Evolutionary conservation across 306 rosid species (phyloP), one percentile per base, ranked within the genome.

Genomic region (Castanea crenata): DNA sequence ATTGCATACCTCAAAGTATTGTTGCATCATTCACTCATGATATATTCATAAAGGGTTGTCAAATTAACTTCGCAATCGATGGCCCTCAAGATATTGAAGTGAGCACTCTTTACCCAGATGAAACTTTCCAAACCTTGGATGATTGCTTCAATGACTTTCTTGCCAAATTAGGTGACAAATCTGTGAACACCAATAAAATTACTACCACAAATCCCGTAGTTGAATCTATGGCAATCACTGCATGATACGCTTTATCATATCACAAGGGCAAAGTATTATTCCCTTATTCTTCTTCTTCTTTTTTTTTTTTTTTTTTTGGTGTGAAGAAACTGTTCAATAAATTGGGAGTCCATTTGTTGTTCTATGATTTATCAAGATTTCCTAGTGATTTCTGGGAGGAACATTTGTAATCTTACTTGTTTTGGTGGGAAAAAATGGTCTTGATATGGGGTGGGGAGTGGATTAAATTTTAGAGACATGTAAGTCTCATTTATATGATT

Each of bases 11-110:
- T 0, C 58, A 76, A 55, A 92, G 97, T n/a, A 2, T 92, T 14
- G 97, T 92, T 63, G 97, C 97, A 14, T 84, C 97, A 0, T 86
- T 92, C 80, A 92, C 97, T 0, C 94, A 88, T 68, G 97, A 92
- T 55, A 92, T 92, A 61, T 90, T 92, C 80, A 88, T 92, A 80
- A 90, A 84, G 3, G 97, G 97, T 38, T 92, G 97, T 77, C 97
- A 92, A 71, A 25, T 75, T 0, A 85, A 87, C 64, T 92, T 85
- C 69, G 14, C 63, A 5, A 23, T 38, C 8, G 90, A 88, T 6
- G 89, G 84, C 1, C 75, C 83, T 1, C 20, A 21, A 20, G 92
- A 92, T 27, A 78, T 87, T 5, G 94, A 90, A 41, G 86, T 88
- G 23, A 58, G 54, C 21, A 54, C 49, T 35, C 92, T 92, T 4